Percentiles rank a stretch among this genome's conserved stretches.
phyloP scores from a whole-genome alignment of 1,284 basidiomycete species.

The Quambalaria eucalypti region DNA sequence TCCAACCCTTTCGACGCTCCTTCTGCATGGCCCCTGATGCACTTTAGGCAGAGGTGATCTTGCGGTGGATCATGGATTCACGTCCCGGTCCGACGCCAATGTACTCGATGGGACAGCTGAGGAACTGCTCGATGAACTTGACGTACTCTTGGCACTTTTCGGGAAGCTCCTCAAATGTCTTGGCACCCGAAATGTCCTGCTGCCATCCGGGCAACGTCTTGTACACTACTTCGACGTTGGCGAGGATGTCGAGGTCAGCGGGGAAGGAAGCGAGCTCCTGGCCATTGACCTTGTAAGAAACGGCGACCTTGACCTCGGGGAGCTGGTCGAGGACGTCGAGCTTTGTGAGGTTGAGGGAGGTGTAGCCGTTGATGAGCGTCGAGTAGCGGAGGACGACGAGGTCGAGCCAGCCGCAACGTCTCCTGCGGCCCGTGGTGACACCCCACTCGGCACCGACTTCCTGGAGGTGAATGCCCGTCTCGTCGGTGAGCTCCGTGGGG shows the following conservation, averaged over 20 bases:
- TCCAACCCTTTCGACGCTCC: too few relatives aligned
- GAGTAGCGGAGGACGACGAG: constrained; percentile 90
- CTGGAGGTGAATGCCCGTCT: constrained; percentile 76
- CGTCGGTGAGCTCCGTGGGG: constrained; percentile 86
- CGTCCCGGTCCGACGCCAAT: constrained; percentile 80
- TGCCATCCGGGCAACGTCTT: constrained; percentile 89
- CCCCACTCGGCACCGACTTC: constrained; percentile 89
- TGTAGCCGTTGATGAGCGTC: constrained; percentile 89
- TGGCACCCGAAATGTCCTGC: constrained; percentile 62
- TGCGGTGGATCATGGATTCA: constrained; percentile 62
- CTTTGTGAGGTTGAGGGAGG: constrained; percentile 86
- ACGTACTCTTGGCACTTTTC: constrained; percentile 79
- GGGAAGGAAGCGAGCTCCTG: constrained; percentile 78
- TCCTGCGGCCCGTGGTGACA: constrained; percentile 77
- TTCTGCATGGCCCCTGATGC: too few relatives aligned
- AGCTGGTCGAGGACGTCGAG: constrained; percentile 83
- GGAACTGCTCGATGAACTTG: constrained; percentile 72
- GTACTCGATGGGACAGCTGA: constrained; percentile 76
- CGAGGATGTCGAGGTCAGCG: constrained; percentile 78
- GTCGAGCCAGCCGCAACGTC: constrained; percentile 95
- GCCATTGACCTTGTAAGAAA: constrained; percentile 70
- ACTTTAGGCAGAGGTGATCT: too few relatives aligned
- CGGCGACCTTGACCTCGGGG: constrained; percentile 77
- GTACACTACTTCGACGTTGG: constrained; percentile 76
- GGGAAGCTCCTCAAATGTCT: constrained; percentile 69